Base-by-base conservation (phyloP, 306 rosid genomes). In the Dalbergia cultrata region DNA sequence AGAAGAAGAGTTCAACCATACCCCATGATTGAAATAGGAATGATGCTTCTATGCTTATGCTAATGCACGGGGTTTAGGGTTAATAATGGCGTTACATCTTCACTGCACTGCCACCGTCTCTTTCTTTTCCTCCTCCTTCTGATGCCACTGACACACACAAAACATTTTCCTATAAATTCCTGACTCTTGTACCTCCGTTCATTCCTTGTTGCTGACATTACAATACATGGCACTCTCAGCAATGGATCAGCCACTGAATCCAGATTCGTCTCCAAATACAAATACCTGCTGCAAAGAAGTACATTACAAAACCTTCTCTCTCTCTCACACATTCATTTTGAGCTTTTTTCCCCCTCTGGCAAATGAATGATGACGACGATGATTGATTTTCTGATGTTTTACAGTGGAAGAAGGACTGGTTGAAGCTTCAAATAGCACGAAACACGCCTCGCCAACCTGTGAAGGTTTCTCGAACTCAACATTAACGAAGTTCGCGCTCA, bases 391-490 rank as follows among this genome's bases (percentile, higher is more conserved):
- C 10, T 13, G 9, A 61, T 31, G 6, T 2, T 35, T 60, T 21
- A 39, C 92, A 94, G 98, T 91, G 87, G 94, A 87, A 83, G 72
- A 77, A 78, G 82, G 87, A 89, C 84, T 90, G 31, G 72, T 66
- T 41, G 13, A 90, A 81, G 75, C 74, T 66, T 1, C 86, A 75
- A 70, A 79, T 86, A 50, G 59, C 82, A 0, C 88, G 97, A 16
- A 75, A 67, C 72, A 90, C 88, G 53, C 85, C 91, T 8, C 87
- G 97, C 47, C 82, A 89, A 72, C 97, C 94, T 16, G 86, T 90
- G 77, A 76, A 84, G 9, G 43, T 91, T 91, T 33, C 90, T 92
- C 9, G 81, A 84, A 14, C 72, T 35, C 22, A 82, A 85, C 59
- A 54, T 80, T 16, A 76, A 83, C 13, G 87, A 71, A 53, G 43